phyloP scores from a whole-genome alignment of 345 rosid species.

The Raphanus raphanistrum region DNA sequence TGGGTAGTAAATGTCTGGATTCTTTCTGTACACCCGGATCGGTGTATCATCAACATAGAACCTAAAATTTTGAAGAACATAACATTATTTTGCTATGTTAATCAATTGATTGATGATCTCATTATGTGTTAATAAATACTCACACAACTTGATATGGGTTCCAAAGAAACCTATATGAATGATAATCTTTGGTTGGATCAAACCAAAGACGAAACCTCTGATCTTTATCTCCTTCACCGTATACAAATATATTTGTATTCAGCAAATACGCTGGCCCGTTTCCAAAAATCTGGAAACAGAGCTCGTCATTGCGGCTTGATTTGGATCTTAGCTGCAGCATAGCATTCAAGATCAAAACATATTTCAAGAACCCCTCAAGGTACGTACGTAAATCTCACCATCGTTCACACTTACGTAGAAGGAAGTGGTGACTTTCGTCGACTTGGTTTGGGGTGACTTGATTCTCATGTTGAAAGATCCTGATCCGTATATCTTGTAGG shows the following conservation, averaged over 20 bases:
- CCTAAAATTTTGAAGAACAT: constrained; percentile 29
- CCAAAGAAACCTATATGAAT: constrained; percentile 40
- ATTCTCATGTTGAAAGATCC: constrained; percentile 42
- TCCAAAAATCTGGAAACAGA: constrained; percentile 40
- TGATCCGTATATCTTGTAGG: constrained; percentile 36
- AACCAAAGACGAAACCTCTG: constrained; percentile 42
- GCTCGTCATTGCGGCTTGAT: constrained; percentile 37
- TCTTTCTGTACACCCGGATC: constrained; percentile 41
- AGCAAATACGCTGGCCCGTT: constrained; percentile 31
- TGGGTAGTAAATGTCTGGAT: constrained; percentile 20
- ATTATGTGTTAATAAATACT: constrained; percentile 4
- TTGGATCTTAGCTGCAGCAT: constrained; percentile 31
- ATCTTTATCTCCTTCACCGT: constrained; percentile 37
- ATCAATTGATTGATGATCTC: background rate
- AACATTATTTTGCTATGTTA: background rate
- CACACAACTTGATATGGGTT: constrained; percentile 39
- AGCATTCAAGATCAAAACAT: constrained; percentile 10
- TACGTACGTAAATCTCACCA: constrained; percentile 5
- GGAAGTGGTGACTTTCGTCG: constrained; percentile 32
- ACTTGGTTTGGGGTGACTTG: constrained; percentile 35
- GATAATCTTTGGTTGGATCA: constrained; percentile 39
- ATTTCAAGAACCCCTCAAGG: background rate
- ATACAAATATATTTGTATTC: constrained; percentile 33
- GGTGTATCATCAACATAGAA: constrained; percentile 44
- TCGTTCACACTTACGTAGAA: constrained; percentile 36